Evolutionary conservation across 202 grass and related monocot genomes (phyloP).

Genomic region (Setaria italica): DNA sequence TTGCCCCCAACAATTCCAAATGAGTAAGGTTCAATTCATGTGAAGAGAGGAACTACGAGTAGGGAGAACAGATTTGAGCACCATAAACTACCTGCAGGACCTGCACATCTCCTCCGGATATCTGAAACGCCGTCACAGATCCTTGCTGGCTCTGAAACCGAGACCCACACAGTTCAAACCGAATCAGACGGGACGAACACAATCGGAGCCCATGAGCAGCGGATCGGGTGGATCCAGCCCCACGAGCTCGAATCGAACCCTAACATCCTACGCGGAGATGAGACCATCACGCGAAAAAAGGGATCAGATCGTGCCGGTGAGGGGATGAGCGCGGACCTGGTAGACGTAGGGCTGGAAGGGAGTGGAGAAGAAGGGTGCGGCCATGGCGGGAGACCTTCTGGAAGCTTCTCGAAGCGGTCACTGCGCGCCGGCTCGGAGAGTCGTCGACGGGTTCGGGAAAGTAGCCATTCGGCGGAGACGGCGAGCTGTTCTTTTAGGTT

Average conservation of each 20-base stretch:
- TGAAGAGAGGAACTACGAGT: not conserved
- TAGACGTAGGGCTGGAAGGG: slow-evolving; percentile 98
- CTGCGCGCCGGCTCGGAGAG: slow-evolving; percentile 31
- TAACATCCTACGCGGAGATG: slow-evolving; percentile 33
- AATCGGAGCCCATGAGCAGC: not conserved
- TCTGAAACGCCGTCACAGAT: slow-evolving; percentile 93
- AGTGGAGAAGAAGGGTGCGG: slow-evolving; percentile 89
- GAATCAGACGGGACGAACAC: slow-evolving; percentile 27
- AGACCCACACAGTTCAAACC: slow-evolving; percentile 34
- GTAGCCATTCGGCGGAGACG: slow-evolving; percentile 40
- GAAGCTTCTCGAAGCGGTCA: slow-evolving; percentile 52
- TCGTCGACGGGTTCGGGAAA: slow-evolving; percentile 35
- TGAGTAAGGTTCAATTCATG: not conserved
- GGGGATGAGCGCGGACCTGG: slow-evolving; percentile 54
- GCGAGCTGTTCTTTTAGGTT: slow-evolving; percentile 16
- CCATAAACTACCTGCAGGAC: slow-evolving; percentile 80
- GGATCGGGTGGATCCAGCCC: slow-evolving; percentile 50
- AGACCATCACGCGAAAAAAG: not conserved
- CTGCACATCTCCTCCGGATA: slow-evolving; percentile 90
- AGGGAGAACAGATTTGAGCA: slow-evolving; percentile 6
- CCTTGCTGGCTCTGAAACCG: slow-evolving; percentile 65
- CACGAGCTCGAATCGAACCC: slow-evolving; percentile 45
- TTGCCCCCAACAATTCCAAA: slow-evolving; percentile 12
- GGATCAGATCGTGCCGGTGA: slow-evolving; percentile 28
- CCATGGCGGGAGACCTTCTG: slow-evolving; percentile 62